Base-by-base conservation (phyloP, 139 green algal genomes). In the Chlamydomonas sphaeroides region DNA sequence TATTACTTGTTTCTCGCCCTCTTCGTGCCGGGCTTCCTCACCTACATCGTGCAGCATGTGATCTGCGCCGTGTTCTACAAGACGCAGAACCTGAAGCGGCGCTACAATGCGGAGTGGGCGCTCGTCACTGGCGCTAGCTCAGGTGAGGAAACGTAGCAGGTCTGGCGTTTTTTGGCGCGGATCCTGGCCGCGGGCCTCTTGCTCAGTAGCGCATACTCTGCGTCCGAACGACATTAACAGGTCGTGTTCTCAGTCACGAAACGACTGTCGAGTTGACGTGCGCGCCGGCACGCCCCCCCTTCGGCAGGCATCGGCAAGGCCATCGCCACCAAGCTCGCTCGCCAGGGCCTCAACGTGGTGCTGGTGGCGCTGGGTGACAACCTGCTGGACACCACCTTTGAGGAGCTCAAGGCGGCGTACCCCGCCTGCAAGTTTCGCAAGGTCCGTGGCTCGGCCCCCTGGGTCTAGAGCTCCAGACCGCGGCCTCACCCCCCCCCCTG, bases 291-390 rank as follows among this genome's bases (percentile, higher is more conserved):
- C 45, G 45, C 45, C 11, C 11, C 45, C 45, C 45, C 14, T 53
- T 53, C 45, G 45, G 30, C 91, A 98, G 95, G 96, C 41, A 98
- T 99, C 83, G 96, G 96, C 56, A 98, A 97, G 87, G 90, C 95
- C 0, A 85, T 98, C 10, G 95, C 96, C 0, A 86, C 85, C 38
- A 90, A 90, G 68, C 86, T 98, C 23, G 96, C 96, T 1, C 79
- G 84, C 2, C 96, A 99, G 78, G 94, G 93, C 0, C 79, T 98
- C 5, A 97, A 97, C 77, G 93, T 98, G 26, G 96, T 98, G 49
- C 75, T 99, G 18, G 96, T 98, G 11, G 94, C 96, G 0, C 78
- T 97, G 41, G 87, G 88, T 11, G 94, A 98, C 49, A n/a, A 87
- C 21, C 69, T 97, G 32, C 89, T 99, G 36, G 91, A 97, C 25